Percentiles rank a stretch among this genome's conserved stretches.
These are phyloP conservation scores for Trichoderma sp. DNA, from an alignment of 2,329 filamentous ascomycete species.

Conservation along the genomic window DNA sequence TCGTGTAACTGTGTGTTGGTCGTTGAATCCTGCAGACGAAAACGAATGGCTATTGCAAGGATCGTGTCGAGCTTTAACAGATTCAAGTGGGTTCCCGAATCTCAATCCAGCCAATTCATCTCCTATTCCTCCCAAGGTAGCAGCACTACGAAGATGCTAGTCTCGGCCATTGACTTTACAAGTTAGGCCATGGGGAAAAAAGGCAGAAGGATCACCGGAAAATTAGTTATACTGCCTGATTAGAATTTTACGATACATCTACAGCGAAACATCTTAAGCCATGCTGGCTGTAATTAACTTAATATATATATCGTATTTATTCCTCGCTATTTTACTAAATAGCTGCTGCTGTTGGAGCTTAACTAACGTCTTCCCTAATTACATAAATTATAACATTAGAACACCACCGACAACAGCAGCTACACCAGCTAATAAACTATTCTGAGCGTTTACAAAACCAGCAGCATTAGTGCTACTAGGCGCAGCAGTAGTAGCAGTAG, in stretches of 20 bases:
- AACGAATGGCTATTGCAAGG: too few species aligned
- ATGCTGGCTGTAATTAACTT: too few species aligned
- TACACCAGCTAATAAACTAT: constrained; percentile 39
- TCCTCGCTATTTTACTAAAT: background rate
- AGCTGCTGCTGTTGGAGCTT: background rate
- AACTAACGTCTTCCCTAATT: constrained; percentile 12
- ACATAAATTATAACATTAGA: constrained; percentile 40
- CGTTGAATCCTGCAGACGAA: too few species aligned
- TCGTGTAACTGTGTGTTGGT: background rate
- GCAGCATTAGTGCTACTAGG: constrained; percentile 34
- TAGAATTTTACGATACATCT: background rate
- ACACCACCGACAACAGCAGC: constrained; percentile 38
- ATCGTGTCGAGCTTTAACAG: too few species aligned
- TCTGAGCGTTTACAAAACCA: constrained; percentile 35
- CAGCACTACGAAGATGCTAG: background rate
- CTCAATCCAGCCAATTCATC: background rate
- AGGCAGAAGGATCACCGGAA: background rate
- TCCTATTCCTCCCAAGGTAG: background rate
- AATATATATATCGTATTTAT: background rate
- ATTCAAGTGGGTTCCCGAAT: too few species aligned
- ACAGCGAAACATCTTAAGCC: too few species aligned
- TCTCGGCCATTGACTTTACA: constrained; percentile 4
- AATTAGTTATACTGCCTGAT: background rate
- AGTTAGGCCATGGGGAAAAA: background rate
- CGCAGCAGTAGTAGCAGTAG: constrained; percentile 23